Base-by-base conservation (phyloP, 78 protist species). In the Trichosphaerium sp. region DNA sequence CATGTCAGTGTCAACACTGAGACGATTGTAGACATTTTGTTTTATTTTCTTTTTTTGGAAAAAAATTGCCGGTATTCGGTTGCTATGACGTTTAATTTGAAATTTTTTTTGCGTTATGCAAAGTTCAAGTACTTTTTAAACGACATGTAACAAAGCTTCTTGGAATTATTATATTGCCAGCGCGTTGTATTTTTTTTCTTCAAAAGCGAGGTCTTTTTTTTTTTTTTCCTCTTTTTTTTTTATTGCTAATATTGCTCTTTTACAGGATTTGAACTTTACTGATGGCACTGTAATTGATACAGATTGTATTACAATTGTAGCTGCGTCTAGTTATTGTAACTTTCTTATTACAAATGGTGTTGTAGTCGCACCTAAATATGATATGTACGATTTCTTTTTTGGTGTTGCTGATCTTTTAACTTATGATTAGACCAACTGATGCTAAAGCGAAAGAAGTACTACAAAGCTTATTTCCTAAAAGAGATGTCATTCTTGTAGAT, bases 251-350 rank as follows among this genome's bases (percentile, higher is more conserved):
- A n/a, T n/a, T n/a, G n/a, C n/a, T n/a, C n/a, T n/a, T n/a, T n/a
- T n/a, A n/a, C n/a, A n/a, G n/a, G n/a, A n/a, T n/a, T 54, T 12
- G 43, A 54, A 35, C 59, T 34, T n/a, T 34, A 35, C 28, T 10
- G 59, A 35, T 6, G 28, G 11, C 59, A 10, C 6, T 12, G 59
- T 54, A 32, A 10, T 34, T 35, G 6, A 6, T 10, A n/a, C 29
- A 54, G 10, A 54, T 21, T 12, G 43, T 6, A 6, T 10, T 32
- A 54, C 29, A 10, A 10, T 66, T 10, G 56, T 43, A 10, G 10
- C 57, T 6, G 63, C 71, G 10, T 58, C 71, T 29, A 66, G 71
- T 47, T 66, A 66, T 63, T 43, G 71, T 63, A 66, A 66, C 57
- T 66, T 66, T 35, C 37, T 66, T 23, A 35, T 66, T 6, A 58